These are phyloP conservation scores for Puccinia polysora DNA, from an alignment of 1,284 basidiomycete genomes.

Conservation along the genomic window DNA sequence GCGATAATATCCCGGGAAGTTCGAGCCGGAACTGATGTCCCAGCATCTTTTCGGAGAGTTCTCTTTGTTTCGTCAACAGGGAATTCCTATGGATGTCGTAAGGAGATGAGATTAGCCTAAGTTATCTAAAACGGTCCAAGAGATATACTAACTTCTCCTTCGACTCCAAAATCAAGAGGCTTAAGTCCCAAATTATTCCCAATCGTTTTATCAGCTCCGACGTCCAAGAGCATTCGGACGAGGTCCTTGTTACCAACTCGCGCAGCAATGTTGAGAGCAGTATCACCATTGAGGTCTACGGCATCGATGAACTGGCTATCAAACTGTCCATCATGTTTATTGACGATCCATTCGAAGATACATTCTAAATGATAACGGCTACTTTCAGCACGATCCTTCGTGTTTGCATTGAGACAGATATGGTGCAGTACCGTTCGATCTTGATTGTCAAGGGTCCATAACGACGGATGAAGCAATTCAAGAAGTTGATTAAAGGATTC, in stretches of 20 bases:
- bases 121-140: no score
- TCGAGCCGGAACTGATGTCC: constrained; percentile 48
- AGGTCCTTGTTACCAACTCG: constrained; percentile 84
- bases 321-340: constrained; percentile 59
- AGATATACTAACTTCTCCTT: constrained; percentile 64
- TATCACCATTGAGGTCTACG: constrained; percentile 94
- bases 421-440: constrained; percentile 90
- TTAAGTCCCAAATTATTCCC: constrained; percentile 91
- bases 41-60: constrained; percentile 43
- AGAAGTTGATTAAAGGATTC: constrained; percentile 68
- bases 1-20: constrained; percentile 70
- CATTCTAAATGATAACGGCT: constrained; percentile 90
- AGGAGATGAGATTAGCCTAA: neutral
- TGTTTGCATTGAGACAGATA: constrained; percentile 80
- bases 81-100: no score
- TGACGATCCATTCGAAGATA: constrained; percentile 74
- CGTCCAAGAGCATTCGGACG: constrained; percentile 81
- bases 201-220: constrained; percentile 82
- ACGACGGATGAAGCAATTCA: constrained; percentile 62
- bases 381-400: constrained; percentile 75
- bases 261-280: constrained; percentile 89
- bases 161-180: constrained; percentile 88
- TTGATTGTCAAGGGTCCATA: constrained; percentile 85
- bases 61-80: constrained; percentile 55
- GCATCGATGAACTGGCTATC: constrained; percentile 72